Conservation (phyloP, 2,329 filamentous ascomycete species). For the Fusarium buharicum region DNA sequence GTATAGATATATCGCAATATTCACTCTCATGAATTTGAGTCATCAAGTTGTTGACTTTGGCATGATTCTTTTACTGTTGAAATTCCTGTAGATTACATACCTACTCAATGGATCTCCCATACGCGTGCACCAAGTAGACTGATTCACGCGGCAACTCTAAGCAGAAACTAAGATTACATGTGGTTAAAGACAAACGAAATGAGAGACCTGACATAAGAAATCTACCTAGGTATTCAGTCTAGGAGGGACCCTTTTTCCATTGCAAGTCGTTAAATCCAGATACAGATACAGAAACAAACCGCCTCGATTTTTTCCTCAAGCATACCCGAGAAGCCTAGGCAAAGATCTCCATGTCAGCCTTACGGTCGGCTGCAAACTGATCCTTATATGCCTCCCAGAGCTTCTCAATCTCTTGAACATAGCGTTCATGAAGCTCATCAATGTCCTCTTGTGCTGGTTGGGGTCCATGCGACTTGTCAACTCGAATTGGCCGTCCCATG, state of each 20-base stretch:
- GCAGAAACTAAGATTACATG: background rate
- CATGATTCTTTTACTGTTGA: no score
- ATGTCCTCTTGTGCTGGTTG: slow-evolving; percentile 80
- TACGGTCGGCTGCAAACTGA: slow-evolving; percentile 71
- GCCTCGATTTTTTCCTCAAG: background rate
- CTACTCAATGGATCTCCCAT: background rate
- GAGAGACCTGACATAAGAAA: slow-evolving; percentile 1
- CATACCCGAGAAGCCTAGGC: slow-evolving; percentile 53
- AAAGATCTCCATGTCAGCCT: slow-evolving; percentile 74
- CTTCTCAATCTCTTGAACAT: slow-evolving; percentile 77
- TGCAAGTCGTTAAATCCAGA: background rate
- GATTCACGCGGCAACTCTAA: background rate
- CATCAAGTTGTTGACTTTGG: no score
- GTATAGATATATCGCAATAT: no score
- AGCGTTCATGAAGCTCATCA: slow-evolving; percentile 80
- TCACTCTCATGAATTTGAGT: no score
- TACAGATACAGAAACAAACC: background rate
- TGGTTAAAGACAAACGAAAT: slow-evolving; percentile 8
- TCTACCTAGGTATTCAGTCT: background rate
- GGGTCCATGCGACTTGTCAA: slow-evolving; percentile 64
- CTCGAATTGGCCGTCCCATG: slow-evolving; percentile 82
- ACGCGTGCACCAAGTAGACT: background rate
- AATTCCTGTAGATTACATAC: background rate
- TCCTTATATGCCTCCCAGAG: slow-evolving; percentile 85
- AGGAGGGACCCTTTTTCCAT: background rate